phyloP scores from a whole-genome alignment of 352 stramenopile species.

The Globisporangium spinosum region DNA sequence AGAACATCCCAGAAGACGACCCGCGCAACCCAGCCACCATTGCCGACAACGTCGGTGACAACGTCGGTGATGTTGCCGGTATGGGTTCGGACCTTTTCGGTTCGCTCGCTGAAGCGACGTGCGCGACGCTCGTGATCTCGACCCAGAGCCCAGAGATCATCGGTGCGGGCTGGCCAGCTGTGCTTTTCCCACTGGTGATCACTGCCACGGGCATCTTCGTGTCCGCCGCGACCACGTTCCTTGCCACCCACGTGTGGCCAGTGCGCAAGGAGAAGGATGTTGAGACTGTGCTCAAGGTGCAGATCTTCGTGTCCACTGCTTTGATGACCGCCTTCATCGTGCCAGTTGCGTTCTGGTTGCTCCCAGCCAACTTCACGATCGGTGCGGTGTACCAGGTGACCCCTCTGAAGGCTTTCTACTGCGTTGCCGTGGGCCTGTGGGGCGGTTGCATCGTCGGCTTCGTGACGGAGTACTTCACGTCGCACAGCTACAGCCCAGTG shows the following conservation, averaged over 20 bases:
- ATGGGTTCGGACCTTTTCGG: constrained; percentile 99
- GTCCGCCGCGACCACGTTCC: constrained; percentile 95
- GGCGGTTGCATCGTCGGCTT: constrained; percentile 98
- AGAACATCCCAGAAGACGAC: constrained; percentile 99
- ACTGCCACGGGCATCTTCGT: constrained; percentile 96
- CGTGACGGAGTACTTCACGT: constrained; percentile 99
- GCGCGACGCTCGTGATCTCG: constrained; percentile 97
- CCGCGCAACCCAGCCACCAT: constrained; percentile 99
- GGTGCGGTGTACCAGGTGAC: constrained; percentile 61
- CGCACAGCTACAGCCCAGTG: constrained; percentile 95
- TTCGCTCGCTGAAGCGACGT: constrained; percentile 98
- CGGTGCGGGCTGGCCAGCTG: constrained; percentile 90
- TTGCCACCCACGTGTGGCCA: constrained; percentile 95
- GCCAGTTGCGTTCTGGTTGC: constrained; percentile 87
- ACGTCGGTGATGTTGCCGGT: constrained; percentile 98
- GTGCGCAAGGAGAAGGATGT: constrained; percentile 96
- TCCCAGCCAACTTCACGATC: constrained; percentile 91
- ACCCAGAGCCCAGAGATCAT: constrained; percentile 90
- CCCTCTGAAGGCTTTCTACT: constrained; percentile 89
- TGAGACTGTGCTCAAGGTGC: constrained; percentile 96
- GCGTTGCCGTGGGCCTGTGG: constrained; percentile 94
- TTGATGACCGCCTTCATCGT: constrained; percentile 94
- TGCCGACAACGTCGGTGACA: constrained; percentile 99
- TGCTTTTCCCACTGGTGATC: constrained; percentile 96
- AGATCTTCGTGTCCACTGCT: constrained; percentile 96